Base-by-base conservation (phyloP, 305 asterid genomes). In the Ilex paraguariensis region DNA sequence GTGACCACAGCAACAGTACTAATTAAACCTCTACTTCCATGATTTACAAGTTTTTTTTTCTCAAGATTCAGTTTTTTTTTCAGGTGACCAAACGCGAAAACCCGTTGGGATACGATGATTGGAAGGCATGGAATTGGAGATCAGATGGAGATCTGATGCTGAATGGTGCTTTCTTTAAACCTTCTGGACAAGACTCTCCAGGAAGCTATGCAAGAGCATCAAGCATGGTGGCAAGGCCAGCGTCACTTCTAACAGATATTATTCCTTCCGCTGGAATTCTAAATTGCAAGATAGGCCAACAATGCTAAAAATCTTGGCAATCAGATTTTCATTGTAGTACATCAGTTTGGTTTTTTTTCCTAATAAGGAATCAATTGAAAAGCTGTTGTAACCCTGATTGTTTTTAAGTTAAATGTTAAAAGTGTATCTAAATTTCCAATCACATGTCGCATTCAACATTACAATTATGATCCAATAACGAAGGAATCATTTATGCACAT, bases 211-310 rank as follows among this genome's bases (percentile, higher is more conserved):
- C 44, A 0, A 77, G 66, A 46, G 86, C 86, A 5, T 81, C 86
- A 15, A 81, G 86, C 75, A 77, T 81, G 86, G 83, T 81, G 45
- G 86, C 86, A 36, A 75, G 79, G 44, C 79, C 83, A 8, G 86
- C 83, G 56, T 69, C 83, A 8, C 73, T 75, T 31, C 46, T 81
- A 53, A 56, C 56, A 15, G 58, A 40, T 14, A 81, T 77, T 3
- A 62, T 81, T 51, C 81, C 75, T 81, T 46, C 79, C 73, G 79
- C 86, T 5, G 86, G 86, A 28, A 81, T 81, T 21, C 68, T 81
- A 57, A 65, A 14, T 52, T 81, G 83, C 74, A 50, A 64, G 2
- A 57, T 64, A 59, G 83, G 72, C 59, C 70, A 75, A 68, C 60
- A 32, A 30, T 81, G 86, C 59, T 77, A 52, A 60, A 50, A 36